These are phyloP conservation scores for Ophiostoma pallidulum DNA, from an alignment of 2,329 filamentous ascomycete genomes.

Conservation along the genomic window DNA sequence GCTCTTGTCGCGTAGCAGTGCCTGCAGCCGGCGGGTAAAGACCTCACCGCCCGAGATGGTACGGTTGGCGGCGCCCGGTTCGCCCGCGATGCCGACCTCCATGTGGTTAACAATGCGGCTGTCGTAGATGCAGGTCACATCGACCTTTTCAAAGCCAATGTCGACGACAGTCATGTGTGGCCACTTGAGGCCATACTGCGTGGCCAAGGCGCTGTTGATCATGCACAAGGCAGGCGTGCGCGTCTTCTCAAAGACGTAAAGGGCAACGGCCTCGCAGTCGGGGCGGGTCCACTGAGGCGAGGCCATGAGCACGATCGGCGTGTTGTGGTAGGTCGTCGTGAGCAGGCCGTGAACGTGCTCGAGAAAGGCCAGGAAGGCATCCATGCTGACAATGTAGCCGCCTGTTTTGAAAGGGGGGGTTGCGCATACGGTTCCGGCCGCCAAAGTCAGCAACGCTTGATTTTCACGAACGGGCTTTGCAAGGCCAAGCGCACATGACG, in stretches of 20 bases:
- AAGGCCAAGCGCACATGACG: no score
- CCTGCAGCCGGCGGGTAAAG: constrained; percentile 65
- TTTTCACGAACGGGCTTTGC: no score
- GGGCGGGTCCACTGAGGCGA: constrained; percentile 85
- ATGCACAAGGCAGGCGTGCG: constrained; percentile 87
- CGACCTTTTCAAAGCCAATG: constrained; percentile 84
- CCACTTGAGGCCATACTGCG: constrained; percentile 70
- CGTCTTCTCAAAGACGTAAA: constrained; percentile 96
- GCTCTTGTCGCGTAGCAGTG: constrained; percentile 51
- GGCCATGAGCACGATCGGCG: constrained; percentile 80
- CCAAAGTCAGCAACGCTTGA: no score
- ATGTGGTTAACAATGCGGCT: constrained; percentile 62
- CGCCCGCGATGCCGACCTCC: constrained; percentile 41
- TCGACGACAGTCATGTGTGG: constrained; percentile 79
- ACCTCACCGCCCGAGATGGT: constrained; percentile 71
- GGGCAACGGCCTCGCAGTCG: constrained; percentile 78
- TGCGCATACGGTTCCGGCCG: not conserved
- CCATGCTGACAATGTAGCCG: constrained; percentile 82
- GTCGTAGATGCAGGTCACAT: constrained; percentile 83
- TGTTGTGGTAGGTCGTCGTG: constrained; percentile 90
- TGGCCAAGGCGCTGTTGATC: constrained; percentile 79
- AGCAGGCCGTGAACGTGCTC: constrained; percentile 85
- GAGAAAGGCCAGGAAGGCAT: constrained; percentile 85
- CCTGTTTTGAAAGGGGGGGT: constrained; percentile 38
- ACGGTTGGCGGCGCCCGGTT: constrained; percentile 11